Evolutionary conservation across 1,284 basidiomycete species (phyloP).

Genomic region (Austroboletus olivaceoglutinosus): DNA sequence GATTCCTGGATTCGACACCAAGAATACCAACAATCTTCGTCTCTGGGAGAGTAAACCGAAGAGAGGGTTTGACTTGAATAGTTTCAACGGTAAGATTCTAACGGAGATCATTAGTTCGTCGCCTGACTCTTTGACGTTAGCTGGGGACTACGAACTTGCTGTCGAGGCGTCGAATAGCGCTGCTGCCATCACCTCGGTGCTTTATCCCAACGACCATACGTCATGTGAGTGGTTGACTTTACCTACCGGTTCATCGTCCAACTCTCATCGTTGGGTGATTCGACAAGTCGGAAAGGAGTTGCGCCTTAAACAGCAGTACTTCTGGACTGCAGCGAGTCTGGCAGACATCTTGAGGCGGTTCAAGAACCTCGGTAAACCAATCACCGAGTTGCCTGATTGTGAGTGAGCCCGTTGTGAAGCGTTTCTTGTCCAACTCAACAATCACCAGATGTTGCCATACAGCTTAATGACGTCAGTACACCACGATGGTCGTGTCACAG

Average conservation of each 20-base stretch:
- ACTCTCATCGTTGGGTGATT: constrained; percentile 4
- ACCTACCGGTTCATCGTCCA: not conserved
- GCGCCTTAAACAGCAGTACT: constrained; percentile 92
- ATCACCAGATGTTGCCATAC: constrained; percentile 73
- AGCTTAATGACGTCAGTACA: constrained; percentile 75
- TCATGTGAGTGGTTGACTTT: constrained; percentile 42
- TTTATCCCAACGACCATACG: constrained; percentile 85
- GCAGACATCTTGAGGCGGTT: constrained; percentile 84
- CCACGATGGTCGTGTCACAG: not conserved
- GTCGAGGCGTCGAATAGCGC: constrained; percentile 85
- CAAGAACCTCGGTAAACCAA: constrained; percentile 74
- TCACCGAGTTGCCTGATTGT: constrained; percentile 80
- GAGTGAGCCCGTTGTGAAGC: constrained; percentile 22
- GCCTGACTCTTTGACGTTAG: constrained; percentile 35
- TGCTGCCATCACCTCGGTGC: constrained; percentile 85
- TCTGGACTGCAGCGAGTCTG: constrained; percentile 85
- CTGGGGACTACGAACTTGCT: constrained; percentile 86
- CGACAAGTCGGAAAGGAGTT: constrained; percentile 80
- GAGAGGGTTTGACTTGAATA: constrained; percentile 88
- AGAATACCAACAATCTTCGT: constrained; percentile 75
- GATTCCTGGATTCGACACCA: constrained; percentile 82
- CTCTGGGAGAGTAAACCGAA: constrained; percentile 87
- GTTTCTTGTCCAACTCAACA: constrained; percentile 1
- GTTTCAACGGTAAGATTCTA: constrained; percentile 72
- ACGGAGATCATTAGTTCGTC: not conserved